Conservation (phyloP, 2,329 filamentous ascomycete genomes). For the Chrysosphaeria jannelii region DNA sequence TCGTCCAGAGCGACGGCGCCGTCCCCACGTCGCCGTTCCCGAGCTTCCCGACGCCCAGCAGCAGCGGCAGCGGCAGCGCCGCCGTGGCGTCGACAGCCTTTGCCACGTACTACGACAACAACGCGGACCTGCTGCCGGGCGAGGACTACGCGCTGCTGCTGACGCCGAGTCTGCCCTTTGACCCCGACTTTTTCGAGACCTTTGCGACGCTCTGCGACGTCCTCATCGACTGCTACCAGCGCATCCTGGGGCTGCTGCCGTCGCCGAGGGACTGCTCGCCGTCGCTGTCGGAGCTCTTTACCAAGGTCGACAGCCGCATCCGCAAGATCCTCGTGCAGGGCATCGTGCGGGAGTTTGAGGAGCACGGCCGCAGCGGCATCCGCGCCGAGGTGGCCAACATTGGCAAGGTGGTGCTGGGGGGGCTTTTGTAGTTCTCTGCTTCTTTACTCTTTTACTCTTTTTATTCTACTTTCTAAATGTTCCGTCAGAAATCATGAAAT, state of each 20-base stretch:
- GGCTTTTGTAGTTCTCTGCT: conserved; percentile 29
- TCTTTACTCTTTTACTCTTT: neutral
- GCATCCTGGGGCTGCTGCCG: conserved; percentile 45
- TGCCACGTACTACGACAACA: conserved; percentile 20
- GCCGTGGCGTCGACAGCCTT: conserved; percentile 6
- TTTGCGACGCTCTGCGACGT: conserved; percentile 91
- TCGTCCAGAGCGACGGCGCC: conserved; percentile 4
- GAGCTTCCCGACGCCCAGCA: no score
- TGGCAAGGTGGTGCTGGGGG: conserved; percentile 67
- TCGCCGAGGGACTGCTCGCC: conserved; percentile 42
- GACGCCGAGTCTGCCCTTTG: conserved; percentile 79
- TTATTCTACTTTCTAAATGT: neutral
- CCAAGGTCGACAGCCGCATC: conserved; percentile 62
- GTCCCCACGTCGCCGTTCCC: no score
- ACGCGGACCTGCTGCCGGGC: conserved; percentile 39
- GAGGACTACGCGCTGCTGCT: conserved; percentile 73
- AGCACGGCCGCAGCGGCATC: conserved; percentile 43
- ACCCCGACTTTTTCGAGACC: conserved; percentile 89
- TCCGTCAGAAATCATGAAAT: conserved; percentile 4
- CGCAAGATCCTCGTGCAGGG: conserved; percentile 71
- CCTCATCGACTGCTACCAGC: conserved; percentile 70
- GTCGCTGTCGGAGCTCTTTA: conserved; percentile 53
- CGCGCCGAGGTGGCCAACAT: conserved; percentile 60
- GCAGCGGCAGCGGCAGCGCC: conserved; percentile 7
- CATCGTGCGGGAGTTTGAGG: conserved; percentile 79